A percentile compares a stretch with the other conserved stretches of the same genome.
Evolutionary conservation across 2,329 filamentous ascomycete species (phyloP).

Genomic region (Penicillium italicum): DNA sequence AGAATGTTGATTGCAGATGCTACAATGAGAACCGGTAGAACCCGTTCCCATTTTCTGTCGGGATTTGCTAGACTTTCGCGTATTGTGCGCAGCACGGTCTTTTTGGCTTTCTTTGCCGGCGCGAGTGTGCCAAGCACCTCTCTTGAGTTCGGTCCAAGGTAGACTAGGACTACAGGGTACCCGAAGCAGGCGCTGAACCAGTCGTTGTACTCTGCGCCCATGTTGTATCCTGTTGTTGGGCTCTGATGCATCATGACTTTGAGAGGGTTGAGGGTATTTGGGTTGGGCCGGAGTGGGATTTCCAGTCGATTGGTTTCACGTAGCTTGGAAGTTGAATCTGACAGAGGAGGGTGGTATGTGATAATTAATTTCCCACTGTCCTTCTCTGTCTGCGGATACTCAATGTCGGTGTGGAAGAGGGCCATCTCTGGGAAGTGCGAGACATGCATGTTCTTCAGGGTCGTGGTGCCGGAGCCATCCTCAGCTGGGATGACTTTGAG

Average conservation of each 20-base stretch:
- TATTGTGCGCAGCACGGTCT: neutral
- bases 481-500: slow-evolving; percentile 47
- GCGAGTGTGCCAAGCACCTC: slow-evolving; percentile 60
- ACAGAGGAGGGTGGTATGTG: slow-evolving; percentile 34
- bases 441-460: slow-evolving; percentile 59
- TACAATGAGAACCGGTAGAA: neutral
- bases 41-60: neutral
- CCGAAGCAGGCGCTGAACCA: slow-evolving; percentile 69
- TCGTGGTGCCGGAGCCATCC: slow-evolving; percentile 11
- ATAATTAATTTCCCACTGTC: slow-evolving; percentile 39
- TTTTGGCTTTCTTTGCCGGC: slow-evolving; percentile 36
- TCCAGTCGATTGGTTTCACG: slow-evolving; percentile 39
- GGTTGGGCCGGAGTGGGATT: slow-evolving; percentile 57
- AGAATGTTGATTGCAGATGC: neutral
- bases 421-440: slow-evolving; percentile 56
- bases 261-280: slow-evolving; percentile 46
- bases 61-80: neutral
- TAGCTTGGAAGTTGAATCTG: slow-evolving; percentile 21
- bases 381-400: slow-evolving; percentile 23
- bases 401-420: slow-evolving; percentile 61
- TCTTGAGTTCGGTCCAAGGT: slow-evolving; percentile 60
- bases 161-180: slow-evolving; percentile 59
- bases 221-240: slow-evolving; percentile 57
- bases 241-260: slow-evolving; percentile 60
- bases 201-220: slow-evolving; percentile 57